Evolutionary conservation across 2,329 filamentous ascomycete species (phyloP).

Genomic region (Aspergillus phoenicis): DNA sequence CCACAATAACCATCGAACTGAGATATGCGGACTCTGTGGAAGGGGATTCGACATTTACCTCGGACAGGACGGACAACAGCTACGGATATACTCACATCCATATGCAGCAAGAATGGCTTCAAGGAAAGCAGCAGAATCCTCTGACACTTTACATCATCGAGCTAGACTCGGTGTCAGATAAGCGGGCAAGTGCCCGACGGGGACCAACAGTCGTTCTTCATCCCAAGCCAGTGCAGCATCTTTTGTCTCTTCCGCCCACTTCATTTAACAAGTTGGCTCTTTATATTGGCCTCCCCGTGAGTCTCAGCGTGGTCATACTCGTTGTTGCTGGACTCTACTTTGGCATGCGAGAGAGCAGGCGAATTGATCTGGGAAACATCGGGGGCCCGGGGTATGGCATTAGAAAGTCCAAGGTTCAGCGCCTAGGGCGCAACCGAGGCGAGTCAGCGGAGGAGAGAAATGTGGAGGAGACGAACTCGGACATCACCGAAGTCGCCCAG

Average conservation of each 20-base stretch:
- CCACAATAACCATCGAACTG: slow-evolving; percentile 36
- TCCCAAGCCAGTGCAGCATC: slow-evolving; percentile 38
- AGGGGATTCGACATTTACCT: slow-evolving; percentile 41
- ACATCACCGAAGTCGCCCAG: slow-evolving; percentile 23
- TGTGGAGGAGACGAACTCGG: slow-evolving; percentile 26
- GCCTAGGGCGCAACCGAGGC: slow-evolving; percentile 34
- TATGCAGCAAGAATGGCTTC: slow-evolving; percentile 46
- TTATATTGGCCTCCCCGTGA: slow-evolving; percentile 47
- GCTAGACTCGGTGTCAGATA: slow-evolving; percentile 29
- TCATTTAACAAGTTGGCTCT: slow-evolving; percentile 39
- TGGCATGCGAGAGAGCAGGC: slow-evolving; percentile 45
- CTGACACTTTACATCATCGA: slow-evolving; percentile 42
- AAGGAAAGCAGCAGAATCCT: slow-evolving; percentile 39
- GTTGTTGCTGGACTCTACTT: slow-evolving; percentile 43
- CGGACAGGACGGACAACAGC: slow-evolving; percentile 38
- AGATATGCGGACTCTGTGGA: slow-evolving; percentile 37
- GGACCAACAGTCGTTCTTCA: slow-evolving; percentile 42
- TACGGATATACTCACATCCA: slow-evolving; percentile 43
- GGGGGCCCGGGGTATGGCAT: slow-evolving; percentile 44
- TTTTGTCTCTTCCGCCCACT: slow-evolving; percentile 34
- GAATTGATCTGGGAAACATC: slow-evolving; percentile 39
- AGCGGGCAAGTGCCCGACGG: slow-evolving; percentile 29
- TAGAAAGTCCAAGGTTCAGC: slow-evolving; percentile 39
- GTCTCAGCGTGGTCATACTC: slow-evolving; percentile 39
- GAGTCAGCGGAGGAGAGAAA: slow-evolving; percentile 28